phyloP scores from a whole-genome alignment of 495 filamentous ascomycete species.

The Daldinia bambusicola region DNA sequence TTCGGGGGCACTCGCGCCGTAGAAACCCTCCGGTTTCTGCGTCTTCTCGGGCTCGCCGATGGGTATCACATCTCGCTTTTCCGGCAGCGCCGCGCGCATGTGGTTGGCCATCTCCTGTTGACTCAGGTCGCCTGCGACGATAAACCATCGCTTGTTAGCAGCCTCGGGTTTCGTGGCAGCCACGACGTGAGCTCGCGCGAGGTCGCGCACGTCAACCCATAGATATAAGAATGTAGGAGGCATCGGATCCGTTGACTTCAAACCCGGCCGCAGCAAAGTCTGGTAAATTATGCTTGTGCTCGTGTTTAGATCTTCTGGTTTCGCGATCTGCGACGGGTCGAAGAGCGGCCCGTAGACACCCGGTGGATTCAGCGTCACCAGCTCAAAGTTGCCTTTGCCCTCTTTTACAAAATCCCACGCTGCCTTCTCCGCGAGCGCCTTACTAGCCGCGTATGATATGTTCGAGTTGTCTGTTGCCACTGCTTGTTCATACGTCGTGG shows the following conservation, averaged over 20 bases:
- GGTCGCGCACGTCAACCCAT: conserved; percentile 76
- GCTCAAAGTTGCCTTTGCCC: conserved; percentile 78
- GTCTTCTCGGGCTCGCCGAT: conserved; percentile 55
- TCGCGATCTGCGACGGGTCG: conserved; percentile 49
- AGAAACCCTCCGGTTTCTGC: conserved; percentile 44
- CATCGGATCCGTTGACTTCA: conserved; percentile 60
- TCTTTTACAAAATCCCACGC: conserved; percentile 85
- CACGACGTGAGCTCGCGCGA: conserved; percentile 76
- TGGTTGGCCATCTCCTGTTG: conserved; percentile 74
- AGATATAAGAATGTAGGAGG: conserved; percentile 65
- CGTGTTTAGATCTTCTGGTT: conserved; percentile 72
- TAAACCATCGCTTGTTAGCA: conserved; percentile 76
- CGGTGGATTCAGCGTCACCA: conserved; percentile 75
- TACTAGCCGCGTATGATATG: conserved; percentile 57
- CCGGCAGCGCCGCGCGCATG: conserved; percentile 71
- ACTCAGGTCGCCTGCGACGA: conserved; percentile 68
- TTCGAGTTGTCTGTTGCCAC: conserved; percentile 37
- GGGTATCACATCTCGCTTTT: conserved; percentile 70
- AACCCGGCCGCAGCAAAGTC: conserved; percentile 66
- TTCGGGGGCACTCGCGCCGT: conserved; percentile 57
- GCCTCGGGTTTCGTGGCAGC: conserved; percentile 75
- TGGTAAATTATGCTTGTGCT: conserved; percentile 67
- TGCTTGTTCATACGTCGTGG: conserved; percentile 61
- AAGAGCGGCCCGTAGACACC: conserved; percentile 78
- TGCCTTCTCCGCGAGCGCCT: conserved; percentile 62